Base-by-base conservation (phyloP, 2,329 filamentous ascomycete genomes). In the Pseudopyrenochaeta lycopersici region DNA sequence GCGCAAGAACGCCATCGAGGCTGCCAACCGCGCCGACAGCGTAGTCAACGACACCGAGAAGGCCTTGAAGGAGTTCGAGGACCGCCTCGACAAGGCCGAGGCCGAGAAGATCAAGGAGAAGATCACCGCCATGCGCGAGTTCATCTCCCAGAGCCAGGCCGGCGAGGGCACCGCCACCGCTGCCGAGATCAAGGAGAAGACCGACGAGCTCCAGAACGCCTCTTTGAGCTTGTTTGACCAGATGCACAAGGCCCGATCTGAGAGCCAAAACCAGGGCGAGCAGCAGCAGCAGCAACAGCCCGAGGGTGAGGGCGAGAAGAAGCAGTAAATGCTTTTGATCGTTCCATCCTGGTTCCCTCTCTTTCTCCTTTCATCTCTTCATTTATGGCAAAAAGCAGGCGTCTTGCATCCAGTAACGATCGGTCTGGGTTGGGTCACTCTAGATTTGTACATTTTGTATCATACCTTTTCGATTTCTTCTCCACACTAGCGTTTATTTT, bases 21-120 rank as follows among this genome's bases (percentile, higher is more conserved):
- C 92, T 71, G 92, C 94, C 85, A 99, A 99, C 89, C 91, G 92
- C 68, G 93, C 95, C 63, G 95, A 99, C 84, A 92, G 89, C 75
- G 92, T 97, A 61, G 81, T 97, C 71, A 97, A 96, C 84, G 95
- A 98, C 77, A 98, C 95, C 52, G 94, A 98, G 86, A 96, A 97
- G 86, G 93, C 94, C 30, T 87, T 99, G 64, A 97, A 94, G 85
- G 95, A 98, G 82, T 95, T 92, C 70, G 88, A 95, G 75, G 93
- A 97, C 79, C 93, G 89, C 80, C 89, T 99, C 49, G 94, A 98
- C 87, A 97, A 98, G 90, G 81, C 90, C 49, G 95, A 99, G 87
- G 91, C 90, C 56, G 91, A 97, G 62, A 84, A 87, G 75, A 96
- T 99, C 84, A 89, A 88, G 74, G 92, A 97, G 87, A 97, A 97